These are phyloP conservation scores for Volvox reticuliferus DNA, from an alignment of 139 green algal species.

Conservation along the genomic window DNA sequence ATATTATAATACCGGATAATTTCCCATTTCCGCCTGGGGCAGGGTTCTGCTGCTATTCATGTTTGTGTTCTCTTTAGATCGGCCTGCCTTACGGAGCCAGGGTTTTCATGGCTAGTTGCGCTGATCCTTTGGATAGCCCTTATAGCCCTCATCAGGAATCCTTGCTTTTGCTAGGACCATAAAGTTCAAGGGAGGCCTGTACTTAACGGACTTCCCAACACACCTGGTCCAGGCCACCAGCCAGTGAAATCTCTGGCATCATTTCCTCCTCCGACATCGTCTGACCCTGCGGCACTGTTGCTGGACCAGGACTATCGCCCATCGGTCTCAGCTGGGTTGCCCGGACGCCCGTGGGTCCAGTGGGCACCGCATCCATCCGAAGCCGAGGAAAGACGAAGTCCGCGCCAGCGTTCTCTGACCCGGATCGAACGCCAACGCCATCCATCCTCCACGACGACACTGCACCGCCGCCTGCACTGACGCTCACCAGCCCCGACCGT, in stretches of 20 bases:
- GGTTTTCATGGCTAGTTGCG: no score
- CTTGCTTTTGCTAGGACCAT: no score
- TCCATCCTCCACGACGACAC: background rate
- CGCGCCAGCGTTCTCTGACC: background rate
- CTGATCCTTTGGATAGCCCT: no score
- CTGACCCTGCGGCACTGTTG: background rate
- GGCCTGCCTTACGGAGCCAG: no score
- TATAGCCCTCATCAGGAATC: no score
- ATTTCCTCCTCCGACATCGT: conserved; percentile 1
- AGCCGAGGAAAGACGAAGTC: conserved; percentile 23
- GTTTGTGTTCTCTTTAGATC: no score
- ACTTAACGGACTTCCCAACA: background rate
- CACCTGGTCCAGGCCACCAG: background rate
- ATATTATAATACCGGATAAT: no score
- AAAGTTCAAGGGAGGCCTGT: no score
- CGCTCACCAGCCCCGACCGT: background rate
- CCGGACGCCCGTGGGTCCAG: background rate
- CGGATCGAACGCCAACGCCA: background rate
- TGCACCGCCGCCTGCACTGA: background rate
- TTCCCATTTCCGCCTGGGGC: no score
- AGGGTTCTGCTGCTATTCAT: no score
- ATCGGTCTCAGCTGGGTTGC: background rate
- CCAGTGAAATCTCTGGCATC: conserved; percentile 7
- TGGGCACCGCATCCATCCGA: background rate
- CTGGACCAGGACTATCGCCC: background rate